Percentiles rank a stretch among this genome's conserved stretches.
Evolutionary conservation across 2,329 filamentous ascomycete species (phyloP).

Genomic region (Aureobasidium uvarum): DNA sequence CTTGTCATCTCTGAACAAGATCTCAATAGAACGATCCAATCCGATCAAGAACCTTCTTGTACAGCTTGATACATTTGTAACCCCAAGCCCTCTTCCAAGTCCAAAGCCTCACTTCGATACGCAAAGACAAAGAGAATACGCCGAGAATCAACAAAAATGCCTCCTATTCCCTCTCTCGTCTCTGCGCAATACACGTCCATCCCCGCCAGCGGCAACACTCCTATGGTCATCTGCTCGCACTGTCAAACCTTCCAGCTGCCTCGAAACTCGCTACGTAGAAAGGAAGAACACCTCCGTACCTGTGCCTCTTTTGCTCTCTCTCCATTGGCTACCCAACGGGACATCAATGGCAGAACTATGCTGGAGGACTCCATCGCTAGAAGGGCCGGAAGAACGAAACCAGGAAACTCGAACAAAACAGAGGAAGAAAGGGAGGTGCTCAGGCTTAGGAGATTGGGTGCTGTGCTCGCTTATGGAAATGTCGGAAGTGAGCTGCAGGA

Average conservation of each 20-base stretch:
- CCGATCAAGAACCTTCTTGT: too few species aligned
- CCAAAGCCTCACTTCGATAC: not conserved
- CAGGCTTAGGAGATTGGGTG: not conserved
- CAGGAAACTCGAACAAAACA: not conserved
- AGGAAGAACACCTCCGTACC: conserved; percentile 7
- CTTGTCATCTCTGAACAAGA: too few species aligned
- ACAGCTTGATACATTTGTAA: too few species aligned
- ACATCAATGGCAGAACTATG: not conserved
- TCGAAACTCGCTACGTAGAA: conserved; percentile 7
- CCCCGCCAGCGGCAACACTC: not conserved
- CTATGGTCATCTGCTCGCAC: conserved; percentile 10
- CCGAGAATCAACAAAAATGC: not conserved
- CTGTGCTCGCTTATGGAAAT: not conserved
- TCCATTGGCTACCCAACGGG: not conserved
- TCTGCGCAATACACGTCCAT: conserved; percentile 1
- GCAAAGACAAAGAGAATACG: not conserved
- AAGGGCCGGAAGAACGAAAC: not conserved
- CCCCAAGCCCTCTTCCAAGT: not conserved
- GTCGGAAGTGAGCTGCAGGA: not conserved
- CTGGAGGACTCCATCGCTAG: not conserved
- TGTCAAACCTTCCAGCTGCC: conserved; percentile 4
- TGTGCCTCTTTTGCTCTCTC: conserved; percentile 2
- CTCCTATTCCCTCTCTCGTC: conserved; percentile 8
- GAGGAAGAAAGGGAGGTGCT: not conserved
- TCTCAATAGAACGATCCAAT: too few species aligned